phyloP scores from a whole-genome alignment of 2,329 filamentous ascomycete genomes.

The Trichophaea hybrida region DNA sequence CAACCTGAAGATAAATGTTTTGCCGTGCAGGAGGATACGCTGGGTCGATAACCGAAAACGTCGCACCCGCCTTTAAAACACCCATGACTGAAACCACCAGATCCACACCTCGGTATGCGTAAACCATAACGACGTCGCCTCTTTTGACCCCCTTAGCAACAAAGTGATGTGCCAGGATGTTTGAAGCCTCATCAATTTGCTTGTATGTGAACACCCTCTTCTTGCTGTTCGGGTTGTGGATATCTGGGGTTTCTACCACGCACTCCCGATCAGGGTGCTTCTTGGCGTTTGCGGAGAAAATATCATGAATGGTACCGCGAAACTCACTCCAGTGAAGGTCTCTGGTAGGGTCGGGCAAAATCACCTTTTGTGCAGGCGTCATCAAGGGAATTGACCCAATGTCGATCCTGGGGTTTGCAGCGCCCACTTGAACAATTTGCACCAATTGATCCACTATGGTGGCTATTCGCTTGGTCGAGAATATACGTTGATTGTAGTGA shows the following conservation, averaged over 20 bases:
- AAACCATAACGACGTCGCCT: slow-evolving; percentile 90
- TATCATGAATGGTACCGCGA: slow-evolving; percentile 53
- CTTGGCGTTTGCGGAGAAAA: slow-evolving; percentile 52
- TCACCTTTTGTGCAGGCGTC: slow-evolving; percentile 23
- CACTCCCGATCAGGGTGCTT: slow-evolving; percentile 54
- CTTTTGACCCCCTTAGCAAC: slow-evolving; percentile 55
- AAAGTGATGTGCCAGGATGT: slow-evolving; percentile 65
- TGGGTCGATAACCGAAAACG: slow-evolving; percentile 59
- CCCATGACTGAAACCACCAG: slow-evolving; percentile 71
- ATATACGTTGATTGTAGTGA: slow-evolving; percentile 36
- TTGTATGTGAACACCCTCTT: slow-evolving; percentile 63
- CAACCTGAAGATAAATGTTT: slow-evolving; percentile 68
- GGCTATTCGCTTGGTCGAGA: slow-evolving; percentile 35
- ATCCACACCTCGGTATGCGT: slow-evolving; percentile 67
- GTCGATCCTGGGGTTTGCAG: slow-evolving; percentile 31
- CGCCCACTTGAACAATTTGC: slow-evolving; percentile 33
- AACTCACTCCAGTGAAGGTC: slow-evolving; percentile 56
- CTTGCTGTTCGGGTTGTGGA: slow-evolving; percentile 33
- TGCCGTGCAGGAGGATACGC: slow-evolving; percentile 68
- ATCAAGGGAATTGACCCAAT: slow-evolving; percentile 35
- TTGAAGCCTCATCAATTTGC: slow-evolving; percentile 75
- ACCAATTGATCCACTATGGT: slow-evolving; percentile 34
- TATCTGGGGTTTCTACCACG: slow-evolving; percentile 49
- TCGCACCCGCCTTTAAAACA: slow-evolving; percentile 45
- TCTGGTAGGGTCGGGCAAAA: slow-evolving; percentile 49